These are phyloP conservation scores for Meredithiella fracta DNA, from an alignment of 2,329 filamentous ascomycete species.

Conservation along the genomic window DNA sequence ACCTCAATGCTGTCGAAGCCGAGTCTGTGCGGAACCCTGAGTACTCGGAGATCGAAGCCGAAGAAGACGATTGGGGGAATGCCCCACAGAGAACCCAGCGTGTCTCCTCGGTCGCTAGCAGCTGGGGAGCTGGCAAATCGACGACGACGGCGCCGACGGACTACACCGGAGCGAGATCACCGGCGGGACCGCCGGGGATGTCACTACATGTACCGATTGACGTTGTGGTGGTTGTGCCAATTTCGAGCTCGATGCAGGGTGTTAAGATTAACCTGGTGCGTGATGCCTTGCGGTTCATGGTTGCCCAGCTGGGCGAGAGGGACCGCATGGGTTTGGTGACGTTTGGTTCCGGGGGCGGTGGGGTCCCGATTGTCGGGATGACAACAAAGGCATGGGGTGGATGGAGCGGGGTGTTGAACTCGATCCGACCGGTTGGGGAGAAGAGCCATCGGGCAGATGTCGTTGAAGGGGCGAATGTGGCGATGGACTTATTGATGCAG, in stretches of 20 bases:
- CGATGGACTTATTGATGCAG: conserved; percentile 97
- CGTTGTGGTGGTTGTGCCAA: conserved; percentile 88
- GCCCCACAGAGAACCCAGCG: conserved; percentile 36
- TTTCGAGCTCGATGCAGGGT: conserved; percentile 98
- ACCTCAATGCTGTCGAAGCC: conserved; percentile 58
- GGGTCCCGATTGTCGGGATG: conserved; percentile 94
- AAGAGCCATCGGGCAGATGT: conserved; percentile 95
- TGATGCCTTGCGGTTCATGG: conserved; percentile 83
- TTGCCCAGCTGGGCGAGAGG: conserved; percentile 72
- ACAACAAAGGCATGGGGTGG: conserved; percentile 87
- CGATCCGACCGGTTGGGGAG: conserved; percentile 84
- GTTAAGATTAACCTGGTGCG: conserved; percentile 90
- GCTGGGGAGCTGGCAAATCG: conserved; percentile 67
- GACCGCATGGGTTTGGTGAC: conserved; percentile 96
- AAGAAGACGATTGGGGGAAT: conserved; percentile 62
- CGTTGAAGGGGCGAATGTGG: conserved; percentile 91
- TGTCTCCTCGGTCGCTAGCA: conserved; percentile 67
- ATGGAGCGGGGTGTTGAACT: conserved; percentile 72
- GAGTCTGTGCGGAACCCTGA: conserved; percentile 53
- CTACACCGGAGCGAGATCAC: conserved; percentile 54
- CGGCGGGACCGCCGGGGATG: conserved; percentile 22
- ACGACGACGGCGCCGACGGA: conserved; percentile 80
- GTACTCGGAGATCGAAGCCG: conserved; percentile 56
- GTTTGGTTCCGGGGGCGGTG: conserved; percentile 85
- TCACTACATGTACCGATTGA: conserved; percentile 81